Evolutionary conservation across 2,329 filamentous ascomycete species (phyloP).

Genomic region (Fulvia fulva): DNA sequence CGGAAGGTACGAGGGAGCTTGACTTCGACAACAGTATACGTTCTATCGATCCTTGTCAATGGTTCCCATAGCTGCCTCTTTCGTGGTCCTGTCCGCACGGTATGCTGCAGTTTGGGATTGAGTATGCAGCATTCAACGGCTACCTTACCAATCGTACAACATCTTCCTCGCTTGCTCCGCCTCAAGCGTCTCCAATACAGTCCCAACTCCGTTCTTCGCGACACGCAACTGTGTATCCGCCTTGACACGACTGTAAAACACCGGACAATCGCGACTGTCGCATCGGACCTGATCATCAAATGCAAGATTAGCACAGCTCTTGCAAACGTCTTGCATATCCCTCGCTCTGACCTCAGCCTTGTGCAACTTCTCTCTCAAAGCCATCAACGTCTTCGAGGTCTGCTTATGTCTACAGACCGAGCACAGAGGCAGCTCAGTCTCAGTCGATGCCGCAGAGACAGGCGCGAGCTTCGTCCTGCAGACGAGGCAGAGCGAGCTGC

Average conservation of each 20-base stretch:
- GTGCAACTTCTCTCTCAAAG: constrained; percentile 60
- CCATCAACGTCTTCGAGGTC: constrained; percentile 60
- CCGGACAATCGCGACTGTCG: constrained; percentile 86
- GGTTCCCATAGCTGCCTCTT: not conserved
- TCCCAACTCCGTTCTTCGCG: constrained; percentile 38
- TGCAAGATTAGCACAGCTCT: constrained; percentile 70
- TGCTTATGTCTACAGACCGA: constrained; percentile 47
- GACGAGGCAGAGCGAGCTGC: constrained; percentile 70
- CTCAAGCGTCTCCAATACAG: constrained; percentile 42
- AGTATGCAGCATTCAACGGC: not conserved
- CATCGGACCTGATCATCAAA: constrained; percentile 76
- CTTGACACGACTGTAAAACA: constrained; percentile 76
- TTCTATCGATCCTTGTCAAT: not conserved
- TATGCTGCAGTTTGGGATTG: not conserved
- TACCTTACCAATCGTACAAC: not conserved
- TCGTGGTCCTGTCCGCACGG: not conserved
- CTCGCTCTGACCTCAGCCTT: constrained; percentile 59
- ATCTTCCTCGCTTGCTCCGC: constrained; percentile 20
- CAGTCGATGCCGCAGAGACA: constrained; percentile 23
- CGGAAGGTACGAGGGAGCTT: not conserved
- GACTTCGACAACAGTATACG: not conserved
- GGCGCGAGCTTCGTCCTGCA: constrained; percentile 61
- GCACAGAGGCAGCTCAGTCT: constrained; percentile 51
- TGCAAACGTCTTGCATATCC: constrained; percentile 69
- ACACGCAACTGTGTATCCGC: constrained; percentile 49